Conservation (phyloP, 1,139 yeast genomes). For the Geotrichum reessii region DNA sequence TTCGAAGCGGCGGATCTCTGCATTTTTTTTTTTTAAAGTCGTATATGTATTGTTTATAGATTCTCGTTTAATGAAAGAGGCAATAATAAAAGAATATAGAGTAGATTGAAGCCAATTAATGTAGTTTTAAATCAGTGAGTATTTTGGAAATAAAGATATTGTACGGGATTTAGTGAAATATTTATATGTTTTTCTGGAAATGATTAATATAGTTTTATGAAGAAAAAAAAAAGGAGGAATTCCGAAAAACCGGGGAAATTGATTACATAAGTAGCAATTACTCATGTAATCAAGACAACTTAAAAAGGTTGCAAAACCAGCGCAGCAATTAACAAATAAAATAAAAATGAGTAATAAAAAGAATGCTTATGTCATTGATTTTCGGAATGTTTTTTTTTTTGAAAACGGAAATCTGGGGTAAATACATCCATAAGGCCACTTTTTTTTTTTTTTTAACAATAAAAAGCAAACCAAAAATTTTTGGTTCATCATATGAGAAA, state of each 20-base stretch:
- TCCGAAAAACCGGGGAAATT: conserved; percentile 2
- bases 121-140: too few species aligned
- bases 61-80: background rate
- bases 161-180: background rate
- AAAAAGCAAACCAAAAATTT: background rate
- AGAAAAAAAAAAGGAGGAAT: background rate
- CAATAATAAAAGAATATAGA: background rate
- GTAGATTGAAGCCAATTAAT: background rate
- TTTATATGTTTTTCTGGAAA: background rate
- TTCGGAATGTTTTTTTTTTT: too few species aligned
- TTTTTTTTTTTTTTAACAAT: background rate
- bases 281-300: background rate
- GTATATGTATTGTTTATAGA: background rate
- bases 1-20: conserved; percentile 4
- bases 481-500: background rate
- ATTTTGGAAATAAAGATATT: background rate
- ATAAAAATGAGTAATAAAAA: background rate
- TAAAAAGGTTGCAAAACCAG: background rate
- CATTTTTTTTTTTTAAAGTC: too few species aligned
- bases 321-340: background rate
- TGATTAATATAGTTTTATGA: too few species aligned
- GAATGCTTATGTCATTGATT: background rate
- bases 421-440: background rate
- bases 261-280: background rate
- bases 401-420: background rate